Evolutionary conservation across 768 basidiomycete species (phyloP).

Genomic region (Pilatotrama ljubarskyi): DNA sequence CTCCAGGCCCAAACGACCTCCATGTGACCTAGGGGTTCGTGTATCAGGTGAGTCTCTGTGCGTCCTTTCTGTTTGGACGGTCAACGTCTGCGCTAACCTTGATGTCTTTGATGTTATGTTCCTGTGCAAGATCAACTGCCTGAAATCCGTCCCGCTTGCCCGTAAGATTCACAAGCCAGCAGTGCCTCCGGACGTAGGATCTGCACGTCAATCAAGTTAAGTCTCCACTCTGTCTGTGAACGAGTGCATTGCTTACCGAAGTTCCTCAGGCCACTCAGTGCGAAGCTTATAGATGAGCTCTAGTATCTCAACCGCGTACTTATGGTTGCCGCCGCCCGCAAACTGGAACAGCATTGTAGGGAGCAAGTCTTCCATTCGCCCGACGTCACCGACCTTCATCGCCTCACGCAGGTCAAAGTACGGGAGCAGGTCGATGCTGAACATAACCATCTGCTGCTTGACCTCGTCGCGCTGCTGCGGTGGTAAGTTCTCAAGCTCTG

Average conservation of each 20-base stretch:
- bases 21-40: neutral
- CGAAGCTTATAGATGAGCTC: constrained; percentile 32
- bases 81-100: constrained; percentile 33
- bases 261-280: constrained; percentile 29
- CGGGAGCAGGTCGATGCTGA: constrained; percentile 37
- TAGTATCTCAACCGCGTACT: constrained; percentile 30
- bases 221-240: no score
- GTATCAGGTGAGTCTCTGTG: no score
- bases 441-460: constrained; percentile 34
- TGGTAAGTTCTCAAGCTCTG: constrained; percentile 11
- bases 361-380: constrained; percentile 26
- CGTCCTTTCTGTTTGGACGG: no score
- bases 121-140: constrained; percentile 36
- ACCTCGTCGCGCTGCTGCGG: constrained; percentile 30
- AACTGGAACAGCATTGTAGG: constrained; percentile 30
- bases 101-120: constrained; percentile 40
- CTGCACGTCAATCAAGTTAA: no score
- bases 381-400: constrained; percentile 36
- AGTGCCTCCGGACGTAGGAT: constrained; percentile 1
- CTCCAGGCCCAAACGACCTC: constrained; percentile 7
- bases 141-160: constrained; percentile 28
- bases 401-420: constrained; percentile 40
- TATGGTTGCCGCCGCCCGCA: constrained; percentile 27
- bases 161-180: constrained; percentile 22
- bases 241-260: constrained; percentile 27